phyloP scores from a whole-genome alignment of 139 green algal genomes.

The Chlorella sp. region DNA sequence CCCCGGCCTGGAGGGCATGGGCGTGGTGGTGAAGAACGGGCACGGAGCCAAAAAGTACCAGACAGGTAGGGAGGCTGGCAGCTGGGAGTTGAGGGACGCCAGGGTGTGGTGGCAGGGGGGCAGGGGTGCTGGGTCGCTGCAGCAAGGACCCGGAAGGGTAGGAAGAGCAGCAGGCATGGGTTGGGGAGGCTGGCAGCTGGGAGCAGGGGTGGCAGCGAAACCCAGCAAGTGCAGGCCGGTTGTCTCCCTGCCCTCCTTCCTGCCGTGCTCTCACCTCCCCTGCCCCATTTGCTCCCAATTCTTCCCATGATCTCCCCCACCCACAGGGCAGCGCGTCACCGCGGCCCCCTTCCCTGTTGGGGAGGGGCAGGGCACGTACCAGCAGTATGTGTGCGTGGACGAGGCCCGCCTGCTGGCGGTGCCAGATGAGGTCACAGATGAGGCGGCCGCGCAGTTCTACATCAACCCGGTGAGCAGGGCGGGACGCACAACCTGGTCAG shows the following conservation, averaged over 20 bases:
- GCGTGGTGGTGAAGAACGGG: slow-evolving; percentile 42
- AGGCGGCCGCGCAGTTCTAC: slow-evolving; percentile 50
- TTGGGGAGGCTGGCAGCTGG: too few species aligned
- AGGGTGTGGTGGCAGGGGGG: not conserved
- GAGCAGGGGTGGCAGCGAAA: too few species aligned
- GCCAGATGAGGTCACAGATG: slow-evolving; percentile 22
- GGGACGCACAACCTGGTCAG: not conserved
- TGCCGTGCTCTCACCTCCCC: not conserved
- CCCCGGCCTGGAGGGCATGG: slow-evolving; percentile 45
- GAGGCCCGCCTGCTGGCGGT: slow-evolving; percentile 41
- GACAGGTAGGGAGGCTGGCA: not conserved
- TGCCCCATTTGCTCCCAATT: not conserved
- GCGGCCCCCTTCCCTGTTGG: not conserved
- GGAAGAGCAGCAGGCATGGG: not conserved
- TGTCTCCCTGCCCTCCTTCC: not conserved
- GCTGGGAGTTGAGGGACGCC: not conserved
- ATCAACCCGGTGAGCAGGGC: slow-evolving; percentile 26
- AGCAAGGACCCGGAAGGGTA: not conserved
- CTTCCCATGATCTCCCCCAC: not conserved
- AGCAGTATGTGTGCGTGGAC: slow-evolving; percentile 51
- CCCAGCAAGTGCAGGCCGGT: too few species aligned
- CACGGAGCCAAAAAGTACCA: slow-evolving; percentile 36
- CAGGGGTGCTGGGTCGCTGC: too few species aligned
- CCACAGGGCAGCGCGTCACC: slow-evolving; percentile 25
- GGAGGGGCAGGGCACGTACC: slow-evolving; percentile 52